Evolutionary conservation across 2,329 filamentous ascomycete genomes (phyloP), one percentile per base, ranked within the genome.

Genomic region (Trichophyton benhamiae): DNA sequence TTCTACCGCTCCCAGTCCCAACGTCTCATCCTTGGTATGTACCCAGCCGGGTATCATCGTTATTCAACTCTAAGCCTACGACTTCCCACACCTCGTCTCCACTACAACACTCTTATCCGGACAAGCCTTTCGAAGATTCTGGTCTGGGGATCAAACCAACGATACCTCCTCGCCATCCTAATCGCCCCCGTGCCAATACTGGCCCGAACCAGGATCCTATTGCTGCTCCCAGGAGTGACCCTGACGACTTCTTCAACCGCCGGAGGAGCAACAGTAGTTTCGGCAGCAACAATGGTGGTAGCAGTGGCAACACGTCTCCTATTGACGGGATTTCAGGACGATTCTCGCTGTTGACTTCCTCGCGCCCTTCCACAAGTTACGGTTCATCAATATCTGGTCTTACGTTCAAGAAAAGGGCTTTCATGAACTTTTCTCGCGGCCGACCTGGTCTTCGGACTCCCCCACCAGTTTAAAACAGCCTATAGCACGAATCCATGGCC

Each of bases 401-500:
- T 9, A 33, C 9, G 6, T 22, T 59, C 13, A 59, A 59, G 57
- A 59, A 59, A 20, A 25, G 22, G 20, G 57, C 57, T 17, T 59
- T 59, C 42, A 46, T 59, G 38, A 59, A 59, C 27, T 59, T 59
- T 48, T 59, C 57, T 30, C 38, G 57, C n/a, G 46, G 46, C 41
- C 33, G 42, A 30, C 3, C 20, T 20, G 30, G 38, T 15, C 30
- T 58, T 30, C 17, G 55, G 13, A 22, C 55, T 20, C 55, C 55
- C 27, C 49, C 49, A 3, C 49, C 49, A 11, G 22, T 30, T 20
- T 53, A 25, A 53, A 30, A 25, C 66, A 65, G 42, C 62, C 61
- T 9, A 65, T 59, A 49, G 55, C 42, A 15, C 53, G 20, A 27
- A 36, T 49, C 38, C 44, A 44, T 42, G 66, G 5, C 20, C 58